A percentile compares a stretch with the other conserved stretches of the same genome.
Conservation (phyloP, 2,329 filamentous ascomycete species). For the Rhynchosporium agropyri region DNA sequence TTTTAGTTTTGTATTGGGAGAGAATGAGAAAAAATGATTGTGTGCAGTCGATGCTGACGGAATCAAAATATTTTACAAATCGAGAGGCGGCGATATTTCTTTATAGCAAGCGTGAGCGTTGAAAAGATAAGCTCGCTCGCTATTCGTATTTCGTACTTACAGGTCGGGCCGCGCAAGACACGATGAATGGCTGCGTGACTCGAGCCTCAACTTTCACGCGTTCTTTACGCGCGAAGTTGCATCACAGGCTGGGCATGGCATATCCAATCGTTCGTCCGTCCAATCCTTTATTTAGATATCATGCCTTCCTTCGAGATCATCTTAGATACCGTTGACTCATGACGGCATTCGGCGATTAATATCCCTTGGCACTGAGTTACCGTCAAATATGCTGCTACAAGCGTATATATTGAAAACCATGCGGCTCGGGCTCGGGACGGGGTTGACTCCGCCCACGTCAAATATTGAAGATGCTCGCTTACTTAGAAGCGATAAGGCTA, state of each 20-base stretch:
- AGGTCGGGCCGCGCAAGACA: not conserved
- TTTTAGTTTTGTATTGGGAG: not conserved
- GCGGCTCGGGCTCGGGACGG: not conserved
- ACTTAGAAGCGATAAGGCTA: not conserved
- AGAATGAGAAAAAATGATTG: not conserved
- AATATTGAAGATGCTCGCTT: not conserved
- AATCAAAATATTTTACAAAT: not conserved
- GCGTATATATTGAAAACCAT: too few species aligned
- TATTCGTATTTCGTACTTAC: slow-evolving; percentile 9
- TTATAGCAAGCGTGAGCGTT: not conserved
- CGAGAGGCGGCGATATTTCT: not conserved
- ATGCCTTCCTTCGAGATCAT: too few species aligned
- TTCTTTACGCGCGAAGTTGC: not conserved
- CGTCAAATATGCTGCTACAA: too few species aligned
- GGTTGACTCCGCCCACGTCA: not conserved
- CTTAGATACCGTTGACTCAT: too few species aligned
- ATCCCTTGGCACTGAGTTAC: too few species aligned
- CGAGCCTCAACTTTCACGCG: not conserved
- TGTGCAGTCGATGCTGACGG: not conserved
- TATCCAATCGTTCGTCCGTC: not conserved
- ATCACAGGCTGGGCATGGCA: not conserved
- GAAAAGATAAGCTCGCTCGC: not conserved
- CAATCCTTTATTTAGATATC: too few species aligned
- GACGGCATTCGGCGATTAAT: too few species aligned
- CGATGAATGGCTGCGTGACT: not conserved